Evolutionary conservation across 371 early-diverging fungal species (phyloP), one percentile per base, ranked within the genome.

Genomic region (Syncephalastrum sp.): DNA sequence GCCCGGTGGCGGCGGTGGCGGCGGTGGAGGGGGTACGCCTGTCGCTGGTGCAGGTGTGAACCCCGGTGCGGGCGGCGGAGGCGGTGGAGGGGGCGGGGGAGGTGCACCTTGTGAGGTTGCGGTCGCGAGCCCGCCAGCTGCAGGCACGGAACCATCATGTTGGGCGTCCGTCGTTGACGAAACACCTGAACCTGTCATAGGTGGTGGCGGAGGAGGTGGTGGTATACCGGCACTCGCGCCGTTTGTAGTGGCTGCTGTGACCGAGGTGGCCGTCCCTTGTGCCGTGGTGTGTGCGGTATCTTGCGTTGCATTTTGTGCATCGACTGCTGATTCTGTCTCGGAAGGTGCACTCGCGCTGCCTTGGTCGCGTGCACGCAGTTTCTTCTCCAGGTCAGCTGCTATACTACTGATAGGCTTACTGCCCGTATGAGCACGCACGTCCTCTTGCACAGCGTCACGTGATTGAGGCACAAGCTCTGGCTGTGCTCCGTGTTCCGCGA

Each of bases 11-110:
- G 69, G n/a, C 33, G 56, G 43, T 6, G 63, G 52, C 14, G 65
- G 64, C 15, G 64, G 61, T 42, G 78, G 72, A 0, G 74, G 63
- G 0, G 73, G 69, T 5, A 75, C 64, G 3, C 69, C 59, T 4
- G 62, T 12, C 55, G 29, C 56, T 56, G 15, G 53, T 33, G 38
- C 38, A 33, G 38, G 19, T 8, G 56, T 47, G 5, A 47, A 47
- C 16, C 42, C 41, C 33, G 54, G 38, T 14, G 60, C 60, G 16
- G 61, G 52, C 19, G 56, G 56, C 21, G 57, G 68, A 42, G 63
- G 42, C 10, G 50, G 46, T 6, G 66, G 58, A 2, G 68, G 64
- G 0, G 64, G 62, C 38, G 63, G 62, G 1, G 63, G 66, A 3
- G 63, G 49, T n/a, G 70, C 68, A 16, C 58, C 54, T 27, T 55